These are phyloP conservation scores for Microcos paniculata DNA, from an alignment of 345 rosid species.

Conservation along the genomic window DNA sequence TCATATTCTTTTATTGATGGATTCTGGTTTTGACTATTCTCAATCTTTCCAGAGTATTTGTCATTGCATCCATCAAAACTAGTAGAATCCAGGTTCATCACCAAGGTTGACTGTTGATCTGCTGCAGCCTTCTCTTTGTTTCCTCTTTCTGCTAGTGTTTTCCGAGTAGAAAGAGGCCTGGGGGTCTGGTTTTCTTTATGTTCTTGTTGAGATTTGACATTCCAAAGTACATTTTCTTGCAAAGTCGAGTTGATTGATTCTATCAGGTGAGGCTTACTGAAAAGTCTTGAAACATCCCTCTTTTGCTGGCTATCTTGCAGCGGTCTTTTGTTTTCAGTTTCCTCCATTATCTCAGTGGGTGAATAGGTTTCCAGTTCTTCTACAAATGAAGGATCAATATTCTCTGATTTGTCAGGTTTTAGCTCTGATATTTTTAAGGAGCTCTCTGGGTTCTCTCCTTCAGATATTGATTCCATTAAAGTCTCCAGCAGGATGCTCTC, in stretches of 20 bases:
- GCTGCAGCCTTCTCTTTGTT: constrained; percentile 19
- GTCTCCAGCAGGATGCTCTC: constrained; percentile 17
- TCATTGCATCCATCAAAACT: background rate
- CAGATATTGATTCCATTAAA: constrained; percentile 18
- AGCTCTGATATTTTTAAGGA: constrained; percentile 15
- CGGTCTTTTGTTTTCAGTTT: constrained; percentile 8
- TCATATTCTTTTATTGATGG: constrained; percentile 16
- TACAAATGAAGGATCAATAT: constrained; percentile 20
- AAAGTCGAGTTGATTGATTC: constrained; percentile 20
- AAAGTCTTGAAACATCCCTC: background rate
- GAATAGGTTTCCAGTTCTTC: constrained; percentile 7
- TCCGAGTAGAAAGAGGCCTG: constrained; percentile 17
- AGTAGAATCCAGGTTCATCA: constrained; percentile 8
- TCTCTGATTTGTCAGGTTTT: constrained; percentile 12
- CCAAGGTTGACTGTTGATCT: constrained; percentile 8
- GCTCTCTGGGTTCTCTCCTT: constrained; percentile 17
- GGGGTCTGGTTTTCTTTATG: constrained; percentile 30
- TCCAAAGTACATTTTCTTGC: constrained; percentile 11
- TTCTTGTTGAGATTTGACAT: constrained; percentile 15
- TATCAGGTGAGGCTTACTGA: background rate
- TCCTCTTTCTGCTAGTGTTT: constrained; percentile 25
- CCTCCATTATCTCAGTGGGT: constrained; percentile 11
- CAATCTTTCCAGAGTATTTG: background rate
- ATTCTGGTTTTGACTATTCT: constrained; percentile 18
- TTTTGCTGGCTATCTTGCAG: constrained; percentile 10